Evolutionary conservation across 176 grass and related monocot genomes (phyloP), one percentile per base, ranked within the genome.

Genomic region (Tuctoria greenei): DNA sequence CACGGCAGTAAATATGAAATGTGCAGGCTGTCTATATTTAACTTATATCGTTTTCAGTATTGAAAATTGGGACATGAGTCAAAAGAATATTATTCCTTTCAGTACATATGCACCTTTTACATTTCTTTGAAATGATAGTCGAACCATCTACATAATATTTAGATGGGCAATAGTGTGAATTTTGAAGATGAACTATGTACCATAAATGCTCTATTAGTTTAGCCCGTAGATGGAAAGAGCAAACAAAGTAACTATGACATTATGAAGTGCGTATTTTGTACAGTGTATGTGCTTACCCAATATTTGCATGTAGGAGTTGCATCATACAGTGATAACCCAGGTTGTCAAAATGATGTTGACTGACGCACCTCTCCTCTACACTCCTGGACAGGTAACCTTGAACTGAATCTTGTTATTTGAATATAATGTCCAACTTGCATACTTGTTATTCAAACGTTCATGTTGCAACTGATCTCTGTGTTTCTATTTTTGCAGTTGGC

Each of bases 291-390:
- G 65, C 72, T 92, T 58, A 79, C 49, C 67, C 47, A 11, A 59
- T 31, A 54, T 25, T 39, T 83, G n/a, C 47, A 77, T 90, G 43
- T 75, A 93, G 91, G 82, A 85, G 55, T 77, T 93, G 79, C 81
- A 54, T 31, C 84, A 84, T 75, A 86, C 79, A 31, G 84, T 86
- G 9, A 79, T 88, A 67, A 73, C 24, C 50, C 68, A 92, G 70
- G 87, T 75, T 86, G 91, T 94, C 75, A 92, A 77, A 89, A 90
- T 98, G 76, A 94, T 98, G 91, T 71, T 98, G 66, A 98, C 89
- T 69, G 91, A 98, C 75, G 86, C 86, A 77, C 95, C 95, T 84
- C 91, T 98, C 83, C 88, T 98, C 17, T 98, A 90, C 66, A 69
- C 91, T 69, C 91, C 95, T 82, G 95, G 89, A 54, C 95, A 98